Evolutionary conservation across 2,329 filamentous ascomycete species (phyloP), one percentile per base, ranked within the genome.

Genomic region (Nigrograna mackinnonii): DNA sequence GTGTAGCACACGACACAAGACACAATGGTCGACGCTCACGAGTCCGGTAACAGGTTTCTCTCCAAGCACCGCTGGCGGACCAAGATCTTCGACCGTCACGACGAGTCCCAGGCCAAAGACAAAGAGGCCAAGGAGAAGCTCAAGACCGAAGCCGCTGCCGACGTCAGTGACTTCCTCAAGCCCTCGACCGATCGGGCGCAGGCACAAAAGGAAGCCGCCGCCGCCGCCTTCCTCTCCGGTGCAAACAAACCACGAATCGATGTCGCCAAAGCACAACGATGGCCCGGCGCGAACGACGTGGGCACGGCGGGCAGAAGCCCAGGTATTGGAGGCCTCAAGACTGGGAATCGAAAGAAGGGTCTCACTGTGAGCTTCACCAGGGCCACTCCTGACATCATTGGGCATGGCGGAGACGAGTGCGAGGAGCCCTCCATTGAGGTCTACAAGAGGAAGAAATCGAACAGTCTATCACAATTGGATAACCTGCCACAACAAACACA

Each of bases 401-500:
- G 92, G 35, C 86, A 92, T 67, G 92, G 92, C 44, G 92, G 92
- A 22, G 92, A 96, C 60, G 91, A 96, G 66, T 86, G 87, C 41
- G 84, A 88, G 40, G 73, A 79, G 6, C 87, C 88, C 2, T 80
- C 84, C 2, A 74, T 83, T 16, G 87, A 94, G 61, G 85, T 96
- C 41, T 84, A 83, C 4, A 78, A 75, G 62, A 74, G 72, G 49
- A 85, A 79, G 66, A 64, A 62, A 44, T 50, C 57, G 21, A 49
- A 42, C 46, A 61, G 49, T 39, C 18, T 50, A 22, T 37, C 55
- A 5, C 47, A 46, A 16, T 35, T 41, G 16, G 56, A 54, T 37
- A 50, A 42, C 33, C 42, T 49, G 40, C 52, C 41, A 32, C n/a
- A 43, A n/a, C 54, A 53, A 35, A 45, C 42, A 16, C 50, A 52